Evolutionary conservation across 148 eudicot genomes (phyloP).

Genomic region (Chenopodium quinoa): DNA sequence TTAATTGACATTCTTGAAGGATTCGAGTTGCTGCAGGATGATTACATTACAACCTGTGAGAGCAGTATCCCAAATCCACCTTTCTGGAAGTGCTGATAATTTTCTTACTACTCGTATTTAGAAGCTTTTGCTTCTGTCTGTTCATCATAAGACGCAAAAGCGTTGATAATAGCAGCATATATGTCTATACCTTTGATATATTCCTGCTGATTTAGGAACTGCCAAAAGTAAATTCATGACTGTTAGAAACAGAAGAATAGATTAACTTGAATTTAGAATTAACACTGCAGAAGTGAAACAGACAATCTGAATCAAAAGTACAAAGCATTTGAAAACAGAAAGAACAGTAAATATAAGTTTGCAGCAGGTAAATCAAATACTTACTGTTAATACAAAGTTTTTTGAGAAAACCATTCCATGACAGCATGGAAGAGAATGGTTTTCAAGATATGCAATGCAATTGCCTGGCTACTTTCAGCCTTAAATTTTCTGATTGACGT

Average conservation of each 20-base stretch:
- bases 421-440: background rate
- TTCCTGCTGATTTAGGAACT: conserved; percentile 13
- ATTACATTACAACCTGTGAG: background rate
- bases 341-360: background rate
- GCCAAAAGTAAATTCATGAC: conserved; percentile 6
- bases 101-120: background rate
- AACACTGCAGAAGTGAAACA: background rate
- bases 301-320: background rate
- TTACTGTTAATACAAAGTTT: background rate
- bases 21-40: background rate
- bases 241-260: background rate
- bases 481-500: background rate
- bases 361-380: background rate
- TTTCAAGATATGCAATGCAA: background rate
- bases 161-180: conserved; percentile 9
- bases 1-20: background rate
- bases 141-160: background rate
- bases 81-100: background rate
- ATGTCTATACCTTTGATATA: conserved; percentile 13
- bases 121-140: background rate
- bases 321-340: background rate
- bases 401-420: background rate
- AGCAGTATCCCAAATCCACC: background rate
- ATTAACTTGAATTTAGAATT: background rate
- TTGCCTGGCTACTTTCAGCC: background rate